phyloP scores from a whole-genome alignment of 768 basidiomycete species.

The Lentinula sp. region DNA sequence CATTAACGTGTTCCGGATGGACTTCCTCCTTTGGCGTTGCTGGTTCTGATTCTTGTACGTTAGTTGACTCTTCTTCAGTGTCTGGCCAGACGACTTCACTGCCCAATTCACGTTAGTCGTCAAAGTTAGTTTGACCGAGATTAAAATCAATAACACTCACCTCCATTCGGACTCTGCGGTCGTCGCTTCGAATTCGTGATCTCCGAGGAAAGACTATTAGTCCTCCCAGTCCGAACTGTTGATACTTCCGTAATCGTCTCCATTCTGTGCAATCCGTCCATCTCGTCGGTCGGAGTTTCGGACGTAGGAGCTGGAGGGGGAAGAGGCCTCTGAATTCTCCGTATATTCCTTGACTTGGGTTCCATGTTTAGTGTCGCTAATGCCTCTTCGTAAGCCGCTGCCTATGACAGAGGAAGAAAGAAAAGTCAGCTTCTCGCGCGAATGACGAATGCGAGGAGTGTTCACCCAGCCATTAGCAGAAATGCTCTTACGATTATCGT shows the following conservation, averaged over 20 bases:
- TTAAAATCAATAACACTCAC: background rate
- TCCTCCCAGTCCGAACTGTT: constrained; percentile 3
- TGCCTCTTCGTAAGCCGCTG: constrained; percentile 6
- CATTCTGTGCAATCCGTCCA: constrained; percentile 2
- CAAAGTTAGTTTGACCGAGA: background rate
- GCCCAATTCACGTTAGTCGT: background rate
- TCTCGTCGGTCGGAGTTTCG: background rate
- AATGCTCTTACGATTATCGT: constrained; percentile 8
- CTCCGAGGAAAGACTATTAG: background rate
- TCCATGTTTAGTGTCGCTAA: constrained; percentile 3
- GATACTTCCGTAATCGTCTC: constrained; percentile 6
- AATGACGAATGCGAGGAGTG: constrained; percentile 1
- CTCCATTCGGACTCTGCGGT: constrained; percentile 1
- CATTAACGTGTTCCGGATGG: constrained; percentile 3
- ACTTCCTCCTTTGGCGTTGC: constrained; percentile 2
- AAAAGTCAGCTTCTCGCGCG: constrained; percentile 2
- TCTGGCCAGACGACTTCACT: constrained; percentile 5
- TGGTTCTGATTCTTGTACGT: constrained; percentile 6
- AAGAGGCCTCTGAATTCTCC: background rate
- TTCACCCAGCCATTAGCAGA: constrained; percentile 7
- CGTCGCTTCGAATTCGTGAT: background rate
- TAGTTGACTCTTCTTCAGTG: constrained; percentile 5
- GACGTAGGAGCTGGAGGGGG: background rate
- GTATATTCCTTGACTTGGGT: constrained; percentile 1
- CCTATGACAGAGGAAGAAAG: background rate